These are phyloP conservation scores for Agaricus blazei DNA, from an alignment of 768 basidiomycete genomes.

Conservation along the genomic window DNA sequence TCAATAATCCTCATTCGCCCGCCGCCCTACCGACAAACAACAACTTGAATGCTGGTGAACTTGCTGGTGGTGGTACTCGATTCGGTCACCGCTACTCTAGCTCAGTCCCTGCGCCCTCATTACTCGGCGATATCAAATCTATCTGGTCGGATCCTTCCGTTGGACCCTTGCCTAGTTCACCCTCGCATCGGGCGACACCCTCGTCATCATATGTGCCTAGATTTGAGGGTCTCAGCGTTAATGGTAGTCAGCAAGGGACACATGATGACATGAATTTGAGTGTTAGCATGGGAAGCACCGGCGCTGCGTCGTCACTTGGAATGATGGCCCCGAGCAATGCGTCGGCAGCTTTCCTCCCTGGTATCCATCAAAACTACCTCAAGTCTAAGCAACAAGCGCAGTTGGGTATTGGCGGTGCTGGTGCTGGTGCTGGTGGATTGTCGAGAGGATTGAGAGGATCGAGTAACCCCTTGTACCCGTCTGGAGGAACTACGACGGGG, in stretches of 20 bases:
- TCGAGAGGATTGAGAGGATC: constrained; percentile 26
- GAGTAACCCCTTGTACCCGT: constrained; percentile 24
- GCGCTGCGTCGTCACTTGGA: constrained; percentile 19
- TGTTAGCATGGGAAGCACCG: constrained; percentile 31
- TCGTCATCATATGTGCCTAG: constrained; percentile 51
- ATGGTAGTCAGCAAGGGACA: constrained; percentile 12
- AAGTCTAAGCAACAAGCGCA: constrained; percentile 40
- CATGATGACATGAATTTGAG: constrained; percentile 28
- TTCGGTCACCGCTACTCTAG: constrained; percentile 72
- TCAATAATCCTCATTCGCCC: constrained; percentile 27
- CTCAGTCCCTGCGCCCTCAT: constrained; percentile 73
- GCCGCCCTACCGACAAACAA: not conserved
- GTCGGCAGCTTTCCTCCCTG: constrained; percentile 76
- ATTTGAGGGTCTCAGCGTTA: constrained; percentile 22
- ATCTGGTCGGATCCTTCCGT: constrained; percentile 68
- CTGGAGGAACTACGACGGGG: constrained; percentile 3
- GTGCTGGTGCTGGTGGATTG: constrained; percentile 21
- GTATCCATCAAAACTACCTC: constrained; percentile 61
- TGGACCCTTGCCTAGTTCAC: constrained; percentile 25
- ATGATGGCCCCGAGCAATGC: constrained; percentile 71
- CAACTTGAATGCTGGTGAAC: constrained; percentile 12
- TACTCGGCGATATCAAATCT: constrained; percentile 70
- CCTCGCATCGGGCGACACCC: constrained; percentile 38
- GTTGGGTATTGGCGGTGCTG: constrained; percentile 15
- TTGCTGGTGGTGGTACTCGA: constrained; percentile 12